These are phyloP conservation scores for Dryas drummondii DNA, from an alignment of 306 rosid species.

Conservation along the genomic window DNA sequence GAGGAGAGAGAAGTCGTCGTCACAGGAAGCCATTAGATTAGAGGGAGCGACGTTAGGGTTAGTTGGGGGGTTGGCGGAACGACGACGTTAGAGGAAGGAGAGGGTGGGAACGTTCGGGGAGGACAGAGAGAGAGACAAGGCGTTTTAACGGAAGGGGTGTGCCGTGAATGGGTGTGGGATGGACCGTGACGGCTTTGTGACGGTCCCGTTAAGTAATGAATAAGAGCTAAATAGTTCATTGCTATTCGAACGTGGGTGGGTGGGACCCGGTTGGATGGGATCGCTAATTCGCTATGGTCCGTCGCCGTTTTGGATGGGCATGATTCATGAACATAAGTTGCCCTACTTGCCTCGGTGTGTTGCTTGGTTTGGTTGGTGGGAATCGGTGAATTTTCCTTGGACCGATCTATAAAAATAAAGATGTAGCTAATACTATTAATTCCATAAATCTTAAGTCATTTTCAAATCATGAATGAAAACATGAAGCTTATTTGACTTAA, in stretches of 20 bases:
- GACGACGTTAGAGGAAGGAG: conserved; percentile 34
- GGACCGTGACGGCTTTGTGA: conserved; percentile 60
- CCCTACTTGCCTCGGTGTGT: background rate
- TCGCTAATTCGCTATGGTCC: background rate
- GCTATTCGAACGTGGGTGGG: background rate
- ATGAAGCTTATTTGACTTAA: no score
- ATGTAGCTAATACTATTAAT: no score
- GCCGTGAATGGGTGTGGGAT: conserved; percentile 45
- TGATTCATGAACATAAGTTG: background rate
- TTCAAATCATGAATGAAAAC: no score
- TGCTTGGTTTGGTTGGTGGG: background rate
- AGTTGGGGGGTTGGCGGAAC: conserved; percentile 13
- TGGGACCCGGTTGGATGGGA: conserved; percentile 9
- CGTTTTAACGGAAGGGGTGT: conserved; percentile 59
- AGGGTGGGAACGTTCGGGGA: conserved; percentile 54
- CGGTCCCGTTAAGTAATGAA: conserved; percentile 80
- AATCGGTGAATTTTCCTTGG: no score
- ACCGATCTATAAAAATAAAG: no score
- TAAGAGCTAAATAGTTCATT: background rate
- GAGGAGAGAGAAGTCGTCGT: conserved; percentile 94
- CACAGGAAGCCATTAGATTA: conserved; percentile 82
- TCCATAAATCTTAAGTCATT: no score
- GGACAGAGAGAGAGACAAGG: conserved; percentile 22
- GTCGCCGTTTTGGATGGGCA: background rate
- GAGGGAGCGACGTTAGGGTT: conserved; percentile 57